Conservation (phyloP, 2,329 filamentous ascomycete genomes). For the Colletotrichum lindemuthianum region DNA sequence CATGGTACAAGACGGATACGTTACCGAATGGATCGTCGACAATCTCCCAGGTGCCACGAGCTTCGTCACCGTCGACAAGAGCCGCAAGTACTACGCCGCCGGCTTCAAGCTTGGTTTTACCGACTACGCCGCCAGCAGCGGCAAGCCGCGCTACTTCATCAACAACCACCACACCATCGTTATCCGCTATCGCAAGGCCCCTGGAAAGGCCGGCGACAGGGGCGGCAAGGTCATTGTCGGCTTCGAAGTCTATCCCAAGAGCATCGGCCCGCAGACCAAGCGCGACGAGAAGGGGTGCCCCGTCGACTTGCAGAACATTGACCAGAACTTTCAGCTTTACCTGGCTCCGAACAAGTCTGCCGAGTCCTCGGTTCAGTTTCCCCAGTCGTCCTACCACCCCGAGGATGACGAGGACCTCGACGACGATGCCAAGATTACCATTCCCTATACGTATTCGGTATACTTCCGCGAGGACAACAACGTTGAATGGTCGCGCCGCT, state of each 20-base stretch:
- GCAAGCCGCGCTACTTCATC: conserved; percentile 75
- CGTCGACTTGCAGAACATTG: conserved; percentile 69
- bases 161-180: conserved; percentile 92
- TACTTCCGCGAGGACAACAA: conserved; percentile 87
- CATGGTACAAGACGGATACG: conserved; percentile 81
- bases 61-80: conserved; percentile 87
- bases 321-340: conserved; percentile 74
- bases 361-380: conserved; percentile 56
- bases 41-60: conserved; percentile 90
- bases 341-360: conserved; percentile 71
- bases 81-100: conserved; percentile 86
- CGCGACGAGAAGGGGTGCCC: conserved; percentile 75
- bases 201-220: conserved; percentile 72
- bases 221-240: conserved; percentile 85
- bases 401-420: conserved; percentile 66
- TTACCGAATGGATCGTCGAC: conserved; percentile 94
- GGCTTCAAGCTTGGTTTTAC: conserved; percentile 89
- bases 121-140: conserved; percentile 69
- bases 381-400: conserved; percentile 68
- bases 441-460: conserved; percentile 90
- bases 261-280: conserved; percentile 70
- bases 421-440: conserved; percentile 72
- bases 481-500: conserved; percentile 84
- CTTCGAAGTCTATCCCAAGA: conserved; percentile 92
- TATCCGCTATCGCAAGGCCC: conserved; percentile 78